These are phyloP conservation scores for Penicillium subrubescens DNA, from an alignment of 495 filamentous ascomycete species.

Conservation along the genomic window DNA sequence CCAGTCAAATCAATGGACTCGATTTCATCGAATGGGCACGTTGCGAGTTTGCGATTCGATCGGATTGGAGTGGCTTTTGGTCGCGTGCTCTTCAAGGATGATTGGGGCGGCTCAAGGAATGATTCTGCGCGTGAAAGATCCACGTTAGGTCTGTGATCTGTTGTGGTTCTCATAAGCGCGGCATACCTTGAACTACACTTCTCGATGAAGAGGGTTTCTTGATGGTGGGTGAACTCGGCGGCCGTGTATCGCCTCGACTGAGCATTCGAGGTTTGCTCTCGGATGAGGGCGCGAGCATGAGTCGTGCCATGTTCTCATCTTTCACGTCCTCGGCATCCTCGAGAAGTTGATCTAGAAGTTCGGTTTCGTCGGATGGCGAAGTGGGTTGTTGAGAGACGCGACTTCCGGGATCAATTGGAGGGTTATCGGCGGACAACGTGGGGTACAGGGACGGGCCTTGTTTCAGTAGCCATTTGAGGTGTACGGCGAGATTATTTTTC, in stretches of 20 bases:
- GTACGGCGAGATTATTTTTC: conserved; percentile 50
- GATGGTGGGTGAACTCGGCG: conserved; percentile 24
- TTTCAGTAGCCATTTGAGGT: conserved; percentile 54
- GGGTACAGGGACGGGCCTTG: conserved; percentile 42
- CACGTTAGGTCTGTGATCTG: background rate
- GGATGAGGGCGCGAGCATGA: conserved; percentile 55
- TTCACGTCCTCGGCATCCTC: conserved; percentile 31
- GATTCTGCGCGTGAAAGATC: conserved; percentile 3
- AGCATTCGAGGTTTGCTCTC: conserved; percentile 53
- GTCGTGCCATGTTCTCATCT: conserved; percentile 56
- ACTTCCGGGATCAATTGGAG: conserved; percentile 22
- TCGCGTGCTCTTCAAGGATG: conserved; percentile 20
- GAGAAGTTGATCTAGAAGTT: conserved; percentile 23
- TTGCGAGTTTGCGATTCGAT: conserved; percentile 23
- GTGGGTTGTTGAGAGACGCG: conserved; percentile 20
- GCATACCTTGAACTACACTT: conserved; percentile 28
- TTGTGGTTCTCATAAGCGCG: background rate
- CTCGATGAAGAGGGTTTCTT: conserved; percentile 29
- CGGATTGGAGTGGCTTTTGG: conserved; percentile 27
- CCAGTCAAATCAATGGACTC: conserved; percentile 75
- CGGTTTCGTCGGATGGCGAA: conserved; percentile 24
- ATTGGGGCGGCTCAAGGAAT: conserved; percentile 19
- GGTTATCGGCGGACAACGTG: conserved; percentile 32
- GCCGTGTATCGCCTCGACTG: conserved; percentile 30
- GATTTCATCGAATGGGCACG: conserved; percentile 38